Conservation (phyloP, 805 yeast genomes). For the Wickerhamiella sorbophila region DNA sequence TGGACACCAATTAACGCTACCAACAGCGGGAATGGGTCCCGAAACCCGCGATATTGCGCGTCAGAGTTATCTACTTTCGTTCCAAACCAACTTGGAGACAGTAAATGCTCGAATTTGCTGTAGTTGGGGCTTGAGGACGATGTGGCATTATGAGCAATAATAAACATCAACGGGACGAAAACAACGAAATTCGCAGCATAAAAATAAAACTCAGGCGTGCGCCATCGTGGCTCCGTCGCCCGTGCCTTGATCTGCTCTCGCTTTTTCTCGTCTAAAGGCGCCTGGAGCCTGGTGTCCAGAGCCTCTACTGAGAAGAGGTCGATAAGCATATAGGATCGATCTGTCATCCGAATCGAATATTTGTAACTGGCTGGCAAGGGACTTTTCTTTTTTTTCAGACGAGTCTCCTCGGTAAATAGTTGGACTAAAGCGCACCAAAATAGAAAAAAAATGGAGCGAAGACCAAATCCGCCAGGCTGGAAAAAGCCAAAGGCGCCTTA, state of each 20-base stretch:
- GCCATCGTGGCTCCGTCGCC: constrained; percentile 47
- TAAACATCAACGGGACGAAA: constrained; percentile 70
- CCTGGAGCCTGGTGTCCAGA: constrained; percentile 30
- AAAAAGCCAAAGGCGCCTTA: constrained; percentile 70
- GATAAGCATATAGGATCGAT: background rate
- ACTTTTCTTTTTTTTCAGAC: too few species aligned
- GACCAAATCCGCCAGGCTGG: constrained; percentile 72
- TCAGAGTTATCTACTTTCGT: constrained; percentile 75
- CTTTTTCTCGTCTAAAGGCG: constrained; percentile 23
- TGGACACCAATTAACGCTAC: constrained; percentile 44
- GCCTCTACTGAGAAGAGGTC: constrained; percentile 28
- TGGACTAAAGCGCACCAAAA: too few species aligned
- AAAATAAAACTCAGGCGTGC: constrained; percentile 55
- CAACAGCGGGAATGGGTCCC: constrained; percentile 61
- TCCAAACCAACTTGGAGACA: constrained; percentile 82
- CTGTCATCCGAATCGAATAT: background rate
- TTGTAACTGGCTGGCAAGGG: background rate
- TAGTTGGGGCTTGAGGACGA: constrained; percentile 54
- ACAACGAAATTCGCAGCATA: constrained; percentile 50
- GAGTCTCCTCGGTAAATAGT: too few species aligned
- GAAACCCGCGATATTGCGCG: constrained; percentile 71
- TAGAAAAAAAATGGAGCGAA: constrained; percentile 30
- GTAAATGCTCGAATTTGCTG: constrained; percentile 40
- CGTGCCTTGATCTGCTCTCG: constrained; percentile 15
- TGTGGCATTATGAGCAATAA: constrained; percentile 53